Conservation (phyloP, 192 early-diverging fungal species). For the Endogone sp. region DNA sequence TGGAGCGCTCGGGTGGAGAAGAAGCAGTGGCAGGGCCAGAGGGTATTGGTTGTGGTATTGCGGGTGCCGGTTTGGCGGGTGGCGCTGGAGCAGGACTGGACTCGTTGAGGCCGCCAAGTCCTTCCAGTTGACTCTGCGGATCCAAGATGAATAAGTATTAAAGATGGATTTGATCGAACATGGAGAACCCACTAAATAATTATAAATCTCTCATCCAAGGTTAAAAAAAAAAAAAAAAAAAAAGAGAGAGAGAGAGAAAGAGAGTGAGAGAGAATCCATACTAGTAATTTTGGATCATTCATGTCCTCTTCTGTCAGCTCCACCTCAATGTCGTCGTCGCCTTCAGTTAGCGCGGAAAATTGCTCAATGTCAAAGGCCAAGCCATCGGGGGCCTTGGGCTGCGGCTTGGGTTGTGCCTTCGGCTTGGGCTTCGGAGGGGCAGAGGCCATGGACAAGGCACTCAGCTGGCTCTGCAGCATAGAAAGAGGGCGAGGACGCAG, state of each 20-base stretch:
- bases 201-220: no score
- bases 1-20: not conserved
- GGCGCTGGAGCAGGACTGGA: not conserved
- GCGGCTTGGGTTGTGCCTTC: conserved; percentile 10
- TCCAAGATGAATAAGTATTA: not conserved
- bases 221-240: no score
- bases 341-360: conserved; percentile 11
- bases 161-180: not conserved
- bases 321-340: conserved; percentile 54
- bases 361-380: conserved; percentile 20
- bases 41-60: not conserved
- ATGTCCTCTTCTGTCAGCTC: conserved; percentile 70
- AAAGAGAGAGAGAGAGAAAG: not conserved
- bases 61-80: not conserved
- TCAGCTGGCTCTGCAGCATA: conserved; percentile 45
- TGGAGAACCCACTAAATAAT: not conserved
- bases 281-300: conserved; percentile 73
- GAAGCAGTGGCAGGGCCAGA: not conserved
- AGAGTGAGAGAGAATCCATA: conserved; percentile 7
- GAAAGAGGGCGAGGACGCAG: not conserved
- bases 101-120: conserved; percentile 14
- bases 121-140: conserved; percentile 26
- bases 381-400: conserved; percentile 1
- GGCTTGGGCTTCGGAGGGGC: conserved; percentile 16
- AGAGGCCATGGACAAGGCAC: conserved; percentile 28